Evolutionary conservation across 495 filamentous ascomycete species (phyloP), one percentile per base, ranked within the genome.

Genomic region (Parathielavia hyrcaniae): DNA sequence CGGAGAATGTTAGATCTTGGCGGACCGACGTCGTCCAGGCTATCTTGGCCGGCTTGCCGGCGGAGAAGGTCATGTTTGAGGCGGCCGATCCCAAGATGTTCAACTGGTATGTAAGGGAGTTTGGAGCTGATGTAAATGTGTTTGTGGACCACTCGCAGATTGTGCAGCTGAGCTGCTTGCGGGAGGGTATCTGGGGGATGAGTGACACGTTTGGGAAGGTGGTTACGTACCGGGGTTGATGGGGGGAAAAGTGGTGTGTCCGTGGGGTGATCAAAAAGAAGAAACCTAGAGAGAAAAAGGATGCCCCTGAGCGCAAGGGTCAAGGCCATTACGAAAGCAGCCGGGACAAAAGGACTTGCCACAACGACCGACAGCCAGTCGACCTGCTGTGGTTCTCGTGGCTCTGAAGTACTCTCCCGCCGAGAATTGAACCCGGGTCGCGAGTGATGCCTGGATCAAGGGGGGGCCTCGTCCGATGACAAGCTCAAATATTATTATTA

Each of bases 141-240:
- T 83, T 83, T 64, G 79, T 84, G 48, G 79, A 83, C 67, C 81
- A 84, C 57, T 79, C 77, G 50, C 80, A 84, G 72, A 82, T 83
- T 58, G 79, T 82, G 55, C 80, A 84, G 70, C 55, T 84, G 50
- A 73, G 69, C 32, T 78, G 79, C 51, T 62, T 83, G 50, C 71
- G 80, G 50, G 68, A 72, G 44, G 81, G 80, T 0, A 83, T 84
- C 40, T 83, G 79, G 81, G 81, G 80, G 9, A 83, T 72, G 60
- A 71, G 75, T 13, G 67, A 71, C 43, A 83, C 79, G 0, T 83
- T 77, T 71, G 79, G 79, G n/a, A 83, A 81, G 70, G 66, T 82
- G 55, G 78, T 78, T 47, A 78, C 75, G 1, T 82, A 77, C 53
- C 67, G 79, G 4, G 62, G 49, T 1, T 13, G 14, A 16, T 14